Evolutionary conservation across 108 stramenopile genomes (phyloP).

Genomic region (Cyclotella distinguenda): DNA sequence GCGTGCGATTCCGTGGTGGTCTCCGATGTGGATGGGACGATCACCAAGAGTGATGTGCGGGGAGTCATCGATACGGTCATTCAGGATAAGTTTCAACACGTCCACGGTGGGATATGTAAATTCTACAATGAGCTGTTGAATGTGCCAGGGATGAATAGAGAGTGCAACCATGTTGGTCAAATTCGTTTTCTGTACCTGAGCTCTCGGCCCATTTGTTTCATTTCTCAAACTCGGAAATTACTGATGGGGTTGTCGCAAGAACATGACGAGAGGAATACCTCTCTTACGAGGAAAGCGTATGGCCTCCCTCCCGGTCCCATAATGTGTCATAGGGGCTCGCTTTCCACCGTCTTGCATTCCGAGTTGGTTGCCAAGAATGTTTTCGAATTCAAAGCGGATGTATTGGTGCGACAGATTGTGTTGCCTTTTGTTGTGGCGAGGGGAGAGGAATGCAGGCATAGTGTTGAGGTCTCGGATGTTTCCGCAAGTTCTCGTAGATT

Average conservation of each 20-base stretch:
- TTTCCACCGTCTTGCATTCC: constrained; percentile 62
- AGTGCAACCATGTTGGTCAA: constrained; percentile 18
- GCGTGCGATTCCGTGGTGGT: constrained; percentile 57
- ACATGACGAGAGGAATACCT: neutral
- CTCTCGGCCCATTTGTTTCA: constrained; percentile 66
- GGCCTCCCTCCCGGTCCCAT: constrained; percentile 71
- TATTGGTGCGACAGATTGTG: constrained; percentile 61
- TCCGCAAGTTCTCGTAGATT: neutral
- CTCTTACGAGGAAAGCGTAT: neutral
- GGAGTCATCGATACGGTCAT: constrained; percentile 72
- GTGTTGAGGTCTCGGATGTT: neutral
- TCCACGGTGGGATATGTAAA: constrained; percentile 67
- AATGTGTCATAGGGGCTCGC: constrained; percentile 66
- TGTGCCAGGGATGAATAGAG: neutral
- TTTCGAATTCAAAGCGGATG: constrained; percentile 72
- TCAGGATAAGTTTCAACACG: constrained; percentile 56
- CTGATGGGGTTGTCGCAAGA: constrained; percentile 34
- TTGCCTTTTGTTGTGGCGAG: constrained; percentile 69
- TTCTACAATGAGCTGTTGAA: constrained; percentile 51
- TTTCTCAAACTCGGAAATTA: constrained; percentile 65
- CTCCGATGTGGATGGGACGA: constrained; percentile 83
- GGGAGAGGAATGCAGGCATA: constrained; percentile 24
- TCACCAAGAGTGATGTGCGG: constrained; percentile 73
- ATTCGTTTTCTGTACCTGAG: constrained; percentile 73
- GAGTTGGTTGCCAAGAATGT: constrained; percentile 67